phyloP scores from a whole-genome alignment of 768 basidiomycete species.

The Porphyrellus cyaneotinctus region DNA sequence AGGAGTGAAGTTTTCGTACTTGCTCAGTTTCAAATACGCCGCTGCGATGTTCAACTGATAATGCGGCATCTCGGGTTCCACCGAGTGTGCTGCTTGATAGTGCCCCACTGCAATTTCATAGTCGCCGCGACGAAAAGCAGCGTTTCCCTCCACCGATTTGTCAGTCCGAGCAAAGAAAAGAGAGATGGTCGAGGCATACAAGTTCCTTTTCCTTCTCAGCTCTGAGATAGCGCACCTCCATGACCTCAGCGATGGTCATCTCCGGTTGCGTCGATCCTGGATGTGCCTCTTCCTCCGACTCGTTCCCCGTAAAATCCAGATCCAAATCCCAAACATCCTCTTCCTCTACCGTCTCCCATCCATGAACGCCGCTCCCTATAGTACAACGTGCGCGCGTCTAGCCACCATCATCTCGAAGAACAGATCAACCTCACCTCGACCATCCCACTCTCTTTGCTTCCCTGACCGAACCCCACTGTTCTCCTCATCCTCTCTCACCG shows the following conservation, averaged over 20 bases:
- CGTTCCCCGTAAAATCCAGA: slow-evolving; percentile 57
- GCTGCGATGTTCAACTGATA: slow-evolving; percentile 77
- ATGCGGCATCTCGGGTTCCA: slow-evolving; percentile 70
- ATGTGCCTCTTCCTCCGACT: slow-evolving; percentile 49
- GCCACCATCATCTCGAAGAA: background rate
- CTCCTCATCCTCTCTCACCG: slow-evolving; percentile 66
- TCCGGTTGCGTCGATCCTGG: slow-evolving; percentile 26
- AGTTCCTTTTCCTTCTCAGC: slow-evolving; percentile 71
- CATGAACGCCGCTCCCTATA: slow-evolving; percentile 56
- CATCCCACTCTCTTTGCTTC: slow-evolving; percentile 76
- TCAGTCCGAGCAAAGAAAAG: background rate
- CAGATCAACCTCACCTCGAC: slow-evolving; percentile 43
- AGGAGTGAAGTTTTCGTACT: slow-evolving; percentile 41
- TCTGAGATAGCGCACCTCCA: slow-evolving; percentile 68
- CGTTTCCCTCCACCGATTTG: slow-evolving; percentile 52
- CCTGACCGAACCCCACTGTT: slow-evolving; percentile 54
- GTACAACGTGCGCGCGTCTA: slow-evolving; percentile 13
- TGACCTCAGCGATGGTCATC: slow-evolving; percentile 69
- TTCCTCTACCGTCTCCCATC: slow-evolving; percentile 73
- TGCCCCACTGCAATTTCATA: slow-evolving; percentile 51
- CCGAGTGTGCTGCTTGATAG: slow-evolving; percentile 57
- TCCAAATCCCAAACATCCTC: slow-evolving; percentile 75
- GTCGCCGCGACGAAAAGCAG: slow-evolving; percentile 61
- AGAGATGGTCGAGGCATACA: slow-evolving; percentile 33
- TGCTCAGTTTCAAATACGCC: slow-evolving; percentile 63